A percentile compares a stretch with the other conserved stretches of the same genome.
These are phyloP conservation scores for Fusarium sp. DNA, from an alignment of 2,329 filamentous ascomycete genomes.

Conservation along the genomic window DNA sequence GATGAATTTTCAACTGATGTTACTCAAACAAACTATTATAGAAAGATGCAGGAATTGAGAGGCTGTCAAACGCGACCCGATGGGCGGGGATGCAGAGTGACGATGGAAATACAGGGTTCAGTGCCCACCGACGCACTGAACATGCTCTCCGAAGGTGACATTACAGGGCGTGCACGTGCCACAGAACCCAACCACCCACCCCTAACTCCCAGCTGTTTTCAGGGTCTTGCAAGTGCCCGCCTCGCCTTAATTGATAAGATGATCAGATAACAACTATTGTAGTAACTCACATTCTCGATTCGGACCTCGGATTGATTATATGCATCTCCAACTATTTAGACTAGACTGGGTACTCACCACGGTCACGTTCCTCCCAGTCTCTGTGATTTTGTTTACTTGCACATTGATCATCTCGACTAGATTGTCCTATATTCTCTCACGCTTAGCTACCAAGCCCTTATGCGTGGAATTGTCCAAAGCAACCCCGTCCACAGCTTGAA, in stretches of 20 bases:
- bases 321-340: no score
- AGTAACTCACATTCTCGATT: no score
- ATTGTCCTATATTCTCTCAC: no score
- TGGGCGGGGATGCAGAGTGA: slow-evolving; percentile 35
- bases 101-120: slow-evolving; percentile 38
- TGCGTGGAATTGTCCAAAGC: no score
- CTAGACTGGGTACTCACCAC: no score
- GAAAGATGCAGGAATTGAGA: slow-evolving; percentile 11
- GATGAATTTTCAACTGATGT: not conserved
- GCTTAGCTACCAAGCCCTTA: no score
- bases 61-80: slow-evolving; percentile 23
- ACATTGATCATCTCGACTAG: no score
- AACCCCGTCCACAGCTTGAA: no score
- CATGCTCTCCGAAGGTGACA: slow-evolving; percentile 20
- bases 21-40: slow-evolving; percentile 14
- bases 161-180: slow-evolving; percentile 39
- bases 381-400: no score
- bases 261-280: slow-evolving; percentile 30
- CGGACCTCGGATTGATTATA: no score
- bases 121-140: slow-evolving; percentile 33
- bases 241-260: slow-evolving; percentile 30
- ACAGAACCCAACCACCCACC: slow-evolving; percentile 20
- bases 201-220: slow-evolving; percentile 24
- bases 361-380: no score
- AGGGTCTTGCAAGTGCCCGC: slow-evolving; percentile 18